Evolutionary conservation across 805 yeast species (phyloP), one percentile per base, ranked within the genome.

Genomic region (Nakazawaea siamensis): DNA sequence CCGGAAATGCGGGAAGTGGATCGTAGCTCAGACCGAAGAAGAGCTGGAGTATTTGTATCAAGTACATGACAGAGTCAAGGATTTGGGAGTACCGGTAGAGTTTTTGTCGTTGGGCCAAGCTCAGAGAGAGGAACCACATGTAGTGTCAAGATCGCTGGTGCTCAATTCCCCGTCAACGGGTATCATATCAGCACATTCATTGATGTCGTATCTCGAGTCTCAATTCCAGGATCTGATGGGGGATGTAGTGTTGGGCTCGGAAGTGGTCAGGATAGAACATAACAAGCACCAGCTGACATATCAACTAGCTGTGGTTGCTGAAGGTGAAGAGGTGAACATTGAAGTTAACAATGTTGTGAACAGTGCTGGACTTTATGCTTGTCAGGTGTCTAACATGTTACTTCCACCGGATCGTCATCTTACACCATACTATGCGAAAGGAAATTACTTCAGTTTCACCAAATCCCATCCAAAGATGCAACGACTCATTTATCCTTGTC

Each of bases 151-250:
- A 3, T 54, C 62, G 23, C 87, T 82, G 0, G 70, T 77, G 2
- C 59, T 87, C 28, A 67, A 66, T 39, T 81, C 94, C 7, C 92
- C 94, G 1, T 66, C 87, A 0, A 80, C 95, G 0, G 96, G 97
- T 0, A 88, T 87, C 14, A 55, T 86, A 1, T 76, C 85, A 11
- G 86, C 94, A 0, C 95, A 88, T 54, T 76, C 83, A 5, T 62
- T 81, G 37, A 73, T 81, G 70, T 66, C 66, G 20, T 84, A 66
- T 52, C 59, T 70, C 31, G 66, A 69, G 34, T 66, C 80, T 0
- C 54, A 56, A 13, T 64, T 80, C 31, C 82, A 79, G 39, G 59
- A 62, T 19, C 51, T 67, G 34, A 76, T 65, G 3, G 94, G 86
- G 3, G 85, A 80, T 12, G 43, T 79, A 4, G 83, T 81, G 0